Evolutionary conservation across 306 rosid species (phyloP), one percentile per base, ranked within the genome.

Genomic region (Potentilla sterilis): DNA sequence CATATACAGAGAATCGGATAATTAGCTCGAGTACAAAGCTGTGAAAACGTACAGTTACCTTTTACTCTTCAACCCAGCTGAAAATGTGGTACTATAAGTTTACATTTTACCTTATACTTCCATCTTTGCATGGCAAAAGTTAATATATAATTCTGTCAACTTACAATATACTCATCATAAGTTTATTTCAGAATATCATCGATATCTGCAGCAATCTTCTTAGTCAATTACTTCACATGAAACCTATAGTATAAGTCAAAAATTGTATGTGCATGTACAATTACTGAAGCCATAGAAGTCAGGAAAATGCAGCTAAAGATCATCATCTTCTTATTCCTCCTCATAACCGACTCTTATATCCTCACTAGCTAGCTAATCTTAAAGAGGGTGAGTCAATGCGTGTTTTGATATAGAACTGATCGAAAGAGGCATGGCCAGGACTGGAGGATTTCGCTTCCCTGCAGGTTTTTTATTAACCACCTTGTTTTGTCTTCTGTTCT

Each of bases 401-500:
- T 10, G 34, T 9, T 41, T 0, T 41, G 35, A 67, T 12, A 67
- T 2, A 44, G 22, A 62, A 59, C 28, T 61, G 41, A 61, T 61
- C 1, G 43, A 38, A 70, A 18, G 35, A 12, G n/a, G 59, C 28
- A 21, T 34, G 51, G 48, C 77, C 62, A 82, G 78, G 82, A 69
- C 54, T 13, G 35, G 64, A 51, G 37, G 76, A 59, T 41, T 69
- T 72, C 80, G 51, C 47, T 61, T 47, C 77, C 34, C 77, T 37
- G 14, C 67, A 69, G 37, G 34, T 61, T 44, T 78, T 41, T 7
- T 28, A 22, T 43, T 37, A 6, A 9, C 46, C 47, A 46, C 72
- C 34, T 11, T 63, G 73, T 63, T 28, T 22, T 65, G 79, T 64
- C n/a, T 73, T 28, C 21, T 82, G 14, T 42, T 74, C 42, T 48